Percentiles rank a stretch among this genome's conserved stretches.
Conservation (phyloP, 192 early-diverging fungal genomes). For the Backusella morwellensis region DNA sequence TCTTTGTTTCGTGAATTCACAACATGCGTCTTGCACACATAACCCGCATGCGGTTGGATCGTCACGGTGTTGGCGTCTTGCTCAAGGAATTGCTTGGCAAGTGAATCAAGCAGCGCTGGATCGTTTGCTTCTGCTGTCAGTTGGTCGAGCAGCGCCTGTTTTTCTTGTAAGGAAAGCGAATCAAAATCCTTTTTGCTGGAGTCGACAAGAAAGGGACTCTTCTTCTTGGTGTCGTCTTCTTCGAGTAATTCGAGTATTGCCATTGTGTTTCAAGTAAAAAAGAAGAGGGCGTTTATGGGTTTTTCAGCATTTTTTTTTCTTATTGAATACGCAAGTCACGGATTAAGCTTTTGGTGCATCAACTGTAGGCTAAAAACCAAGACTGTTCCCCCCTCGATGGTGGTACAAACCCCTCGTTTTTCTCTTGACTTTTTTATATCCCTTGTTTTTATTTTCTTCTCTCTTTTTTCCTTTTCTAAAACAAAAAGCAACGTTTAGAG, state of each 20-base stretch:
- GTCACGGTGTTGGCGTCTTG: constrained; percentile 7
- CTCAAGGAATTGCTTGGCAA: neutral
- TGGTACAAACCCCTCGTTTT: neutral
- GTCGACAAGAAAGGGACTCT: neutral
- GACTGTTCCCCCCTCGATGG: neutral
- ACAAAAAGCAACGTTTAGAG: neutral
- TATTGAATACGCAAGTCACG: neutral
- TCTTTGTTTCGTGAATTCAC: neutral
- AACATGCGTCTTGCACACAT: constrained; percentile 21
- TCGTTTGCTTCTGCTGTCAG: constrained; percentile 17
- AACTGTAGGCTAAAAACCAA: neutral
- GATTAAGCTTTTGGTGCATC: neutral
- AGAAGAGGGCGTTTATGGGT: too few species aligned
- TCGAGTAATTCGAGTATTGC: constrained; percentile 8
- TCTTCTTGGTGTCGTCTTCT: neutral
- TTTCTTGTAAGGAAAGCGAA: constrained; percentile 6
- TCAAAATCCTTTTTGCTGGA: neutral
- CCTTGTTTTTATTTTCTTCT: neutral
- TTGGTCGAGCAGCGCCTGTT: constrained; percentile 1
- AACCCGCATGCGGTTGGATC: constrained; percentile 21
- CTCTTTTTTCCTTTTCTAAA: neutral
- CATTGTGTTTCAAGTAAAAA: neutral
- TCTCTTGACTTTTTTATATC: neutral
- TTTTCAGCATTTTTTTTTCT: neutral
- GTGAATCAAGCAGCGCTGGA: constrained; percentile 4